Conservation (phyloP, 768 basidiomycete species). For the Pleurotus tuoliensis region DNA sequence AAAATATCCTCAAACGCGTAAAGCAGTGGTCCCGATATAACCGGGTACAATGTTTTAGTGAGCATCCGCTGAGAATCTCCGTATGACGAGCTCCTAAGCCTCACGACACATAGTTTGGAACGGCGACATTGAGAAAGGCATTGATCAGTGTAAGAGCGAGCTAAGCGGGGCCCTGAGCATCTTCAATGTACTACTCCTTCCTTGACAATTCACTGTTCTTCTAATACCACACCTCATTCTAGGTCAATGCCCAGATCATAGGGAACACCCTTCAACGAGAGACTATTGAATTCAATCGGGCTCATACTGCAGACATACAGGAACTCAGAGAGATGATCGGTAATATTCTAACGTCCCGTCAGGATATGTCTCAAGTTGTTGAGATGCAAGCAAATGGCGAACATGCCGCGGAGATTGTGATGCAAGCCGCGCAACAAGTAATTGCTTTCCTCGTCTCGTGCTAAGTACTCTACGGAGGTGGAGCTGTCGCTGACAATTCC, state of each 20-base stretch:
- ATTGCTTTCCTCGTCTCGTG: slow-evolving; percentile 5
- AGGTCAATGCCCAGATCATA: slow-evolving; percentile 19
- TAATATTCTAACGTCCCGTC: slow-evolving; percentile 31
- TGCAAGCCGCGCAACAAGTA: slow-evolving; percentile 52
- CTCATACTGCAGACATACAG: slow-evolving; percentile 24
- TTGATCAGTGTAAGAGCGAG: slow-evolving; percentile 39
- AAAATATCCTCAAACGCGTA: slow-evolving; percentile 34
- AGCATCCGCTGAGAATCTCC: slow-evolving; percentile 11
- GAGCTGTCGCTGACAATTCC: neutral
- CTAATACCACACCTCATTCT: neutral
- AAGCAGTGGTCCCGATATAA: slow-evolving; percentile 35
- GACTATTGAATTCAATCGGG: slow-evolving; percentile 21
- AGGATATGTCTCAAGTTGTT: slow-evolving; percentile 32
- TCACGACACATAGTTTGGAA: slow-evolving; percentile 33
- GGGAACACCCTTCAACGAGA: slow-evolving; percentile 25
- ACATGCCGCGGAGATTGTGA: slow-evolving; percentile 39
- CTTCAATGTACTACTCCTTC: slow-evolving; percentile 33
- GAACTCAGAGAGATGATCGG: slow-evolving; percentile 33
- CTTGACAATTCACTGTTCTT: neutral
- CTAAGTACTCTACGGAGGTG: neutral
- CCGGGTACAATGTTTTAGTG: slow-evolving; percentile 35
- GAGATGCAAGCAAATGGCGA: slow-evolving; percentile 37
- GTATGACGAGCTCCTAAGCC: neutral
- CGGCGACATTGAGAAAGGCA: slow-evolving; percentile 40
- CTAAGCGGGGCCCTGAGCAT: slow-evolving; percentile 36